Base-by-base conservation (phyloP, 1,139 yeast genomes). In the Scheffersomyces segobiensis region DNA sequence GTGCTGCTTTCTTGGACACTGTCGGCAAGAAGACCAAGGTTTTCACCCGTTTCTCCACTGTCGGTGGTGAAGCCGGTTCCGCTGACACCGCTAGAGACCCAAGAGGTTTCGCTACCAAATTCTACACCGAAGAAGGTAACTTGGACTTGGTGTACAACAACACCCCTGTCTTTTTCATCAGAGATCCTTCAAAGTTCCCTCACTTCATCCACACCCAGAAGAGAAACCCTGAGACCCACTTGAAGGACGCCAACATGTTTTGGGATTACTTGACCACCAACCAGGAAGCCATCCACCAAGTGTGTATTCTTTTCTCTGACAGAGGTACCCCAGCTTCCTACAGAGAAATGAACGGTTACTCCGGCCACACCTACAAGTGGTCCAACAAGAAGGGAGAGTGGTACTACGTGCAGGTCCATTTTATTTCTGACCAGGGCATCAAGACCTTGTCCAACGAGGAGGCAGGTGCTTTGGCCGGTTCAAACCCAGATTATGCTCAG, bases 11-110 rank as follows among this genome's bases (percentile, higher is more conserved):
- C 72, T 83, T 90, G 66, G 87, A 84, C 73, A 80, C 86, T 55
- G 80, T 87, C 55, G 97, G 97, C 69, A 88, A 88, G 78, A 89
- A 88, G 78, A 89, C 95, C 66, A 84, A 83, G 69, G 79, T 86
- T 63, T 83, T 90, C 67, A 85, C 92, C 57, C 84, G 97, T 71
- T 91, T 91, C 79, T 89, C 96, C 66, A 90, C 96, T 54, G 97
- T 91, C 57, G 96, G 96, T 67, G 97, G 97, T 65, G 97, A 91
- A 76, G 76, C 77, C 60, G 97, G 96, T 58, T 85, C 93, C 55
- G 87, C 97, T 50, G 97, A 91, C 73, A 81, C 95, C 52, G 95
- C 92, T 53, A 87, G 97, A 78, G 97, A 91, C 72, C 97, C 97
- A 63, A 85, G 97, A 77, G 97, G 97, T 32, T 91, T 90, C 74